phyloP scores from a whole-genome alignment of 352 stramenopile genomes.

The Phytophthora multivora region DNA sequence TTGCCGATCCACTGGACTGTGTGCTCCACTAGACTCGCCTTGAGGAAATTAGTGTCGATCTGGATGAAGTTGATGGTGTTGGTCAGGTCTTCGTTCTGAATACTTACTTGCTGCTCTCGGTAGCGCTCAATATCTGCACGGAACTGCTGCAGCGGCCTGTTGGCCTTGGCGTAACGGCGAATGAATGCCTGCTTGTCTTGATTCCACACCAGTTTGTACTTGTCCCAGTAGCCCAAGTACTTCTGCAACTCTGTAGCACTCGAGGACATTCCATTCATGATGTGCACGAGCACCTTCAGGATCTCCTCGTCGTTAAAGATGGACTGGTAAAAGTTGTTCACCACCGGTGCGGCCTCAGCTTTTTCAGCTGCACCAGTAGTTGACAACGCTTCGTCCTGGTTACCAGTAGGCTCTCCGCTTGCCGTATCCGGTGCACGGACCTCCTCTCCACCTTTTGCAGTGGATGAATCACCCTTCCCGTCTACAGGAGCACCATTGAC shows the following conservation, averaged over 20 bases:
- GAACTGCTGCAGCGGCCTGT: conserved; percentile 92
- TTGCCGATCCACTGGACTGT: conserved; percentile 94
- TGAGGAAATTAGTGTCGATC: conserved; percentile 94
- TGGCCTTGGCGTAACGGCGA: conserved; percentile 94
- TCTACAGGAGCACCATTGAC: conserved; percentile 6
- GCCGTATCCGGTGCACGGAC: conserved; percentile 26
- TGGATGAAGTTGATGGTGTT: conserved; percentile 97
- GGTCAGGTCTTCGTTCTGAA: conserved; percentile 91
- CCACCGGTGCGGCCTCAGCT: conserved; percentile 3
- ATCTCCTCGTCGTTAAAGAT: conserved; percentile 97
- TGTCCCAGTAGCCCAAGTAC: conserved; percentile 95
- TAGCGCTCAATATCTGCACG: conserved; percentile 93
- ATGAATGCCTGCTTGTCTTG: conserved; percentile 96
- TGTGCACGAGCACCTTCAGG: conserved; percentile 93
- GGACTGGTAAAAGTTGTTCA: conserved; percentile 92
- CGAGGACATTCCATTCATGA: conserved; percentile 96
- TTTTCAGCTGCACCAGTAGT: conserved; percentile 15
- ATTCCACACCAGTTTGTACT: conserved; percentile 94
- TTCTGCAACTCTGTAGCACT: conserved; percentile 94
- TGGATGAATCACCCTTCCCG: conserved; percentile 14
- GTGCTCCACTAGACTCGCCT: conserved; percentile 90
- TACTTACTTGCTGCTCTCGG: conserved; percentile 90
- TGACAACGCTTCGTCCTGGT: conserved; percentile 25
- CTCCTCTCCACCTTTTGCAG: conserved; percentile 24
- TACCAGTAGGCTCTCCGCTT: conserved; percentile 18